phyloP scores from a whole-genome alignment of 2,329 filamentous ascomycete genomes.

The Pseudocercospora macadamiae region DNA sequence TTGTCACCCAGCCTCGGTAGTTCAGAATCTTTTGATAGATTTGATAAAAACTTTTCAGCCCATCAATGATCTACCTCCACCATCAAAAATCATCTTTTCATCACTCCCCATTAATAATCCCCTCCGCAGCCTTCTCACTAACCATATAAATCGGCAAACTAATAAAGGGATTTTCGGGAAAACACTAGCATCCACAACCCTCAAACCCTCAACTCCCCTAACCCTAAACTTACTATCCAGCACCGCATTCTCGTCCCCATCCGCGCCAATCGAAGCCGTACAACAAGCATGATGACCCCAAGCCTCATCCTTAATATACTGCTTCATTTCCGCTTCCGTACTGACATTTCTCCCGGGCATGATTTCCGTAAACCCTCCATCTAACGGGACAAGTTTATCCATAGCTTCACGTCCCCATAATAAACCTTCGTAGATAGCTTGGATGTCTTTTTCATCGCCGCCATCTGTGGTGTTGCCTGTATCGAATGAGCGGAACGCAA shows the following conservation, averaged over 20 bases:
- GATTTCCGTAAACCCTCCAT: constrained; percentile 47
- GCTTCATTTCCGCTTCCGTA: constrained; percentile 49
- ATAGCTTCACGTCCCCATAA: constrained; percentile 49
- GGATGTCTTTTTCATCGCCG: constrained; percentile 44
- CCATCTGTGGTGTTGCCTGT: constrained; percentile 46
- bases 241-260: constrained; percentile 58
- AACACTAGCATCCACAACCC: constrained; percentile 65
- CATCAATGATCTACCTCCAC: too few species aligned
- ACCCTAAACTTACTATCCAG: constrained; percentile 62
- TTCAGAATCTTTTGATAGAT: too few species aligned
- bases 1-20: too few species aligned
- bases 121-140: constrained; percentile 65
- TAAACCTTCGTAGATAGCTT: constrained; percentile 60
- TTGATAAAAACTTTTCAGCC: too few species aligned
- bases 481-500: constrained; percentile 64
- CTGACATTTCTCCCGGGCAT: constrained; percentile 48
- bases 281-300: constrained; percentile 63
- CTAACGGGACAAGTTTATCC: constrained; percentile 44
- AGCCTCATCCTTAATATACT: constrained; percentile 54
- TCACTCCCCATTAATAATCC: constrained; percentile 43
- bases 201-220: constrained; percentile 56
- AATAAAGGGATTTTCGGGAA: constrained; percentile 61
- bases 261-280: constrained; percentile 59
- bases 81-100: too few species aligned
- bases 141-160: constrained; percentile 59